phyloP scores from a whole-genome alignment of 805 yeast genomes.

The Brettanomyces naardenensis region DNA sequence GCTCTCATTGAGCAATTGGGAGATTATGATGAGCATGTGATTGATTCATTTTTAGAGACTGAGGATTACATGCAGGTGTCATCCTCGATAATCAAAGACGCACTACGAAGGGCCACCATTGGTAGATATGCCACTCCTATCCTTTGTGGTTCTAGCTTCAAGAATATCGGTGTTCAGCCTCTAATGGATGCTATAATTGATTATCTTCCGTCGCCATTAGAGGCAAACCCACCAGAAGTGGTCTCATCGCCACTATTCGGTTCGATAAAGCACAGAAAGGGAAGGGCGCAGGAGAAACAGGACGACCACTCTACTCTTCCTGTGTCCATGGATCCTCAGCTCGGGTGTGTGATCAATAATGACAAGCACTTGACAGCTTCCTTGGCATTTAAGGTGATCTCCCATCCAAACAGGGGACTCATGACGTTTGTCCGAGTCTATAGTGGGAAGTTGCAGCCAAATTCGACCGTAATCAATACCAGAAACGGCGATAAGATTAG shows the following conservation, averaged over 20 bases:
- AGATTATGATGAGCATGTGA: conserved; percentile 69
- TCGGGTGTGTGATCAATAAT: conserved; percentile 46
- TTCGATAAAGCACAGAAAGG: conserved; percentile 15
- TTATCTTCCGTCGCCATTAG: conserved; percentile 78
- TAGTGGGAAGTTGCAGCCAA: conserved; percentile 64
- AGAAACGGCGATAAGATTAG: conserved; percentile 60
- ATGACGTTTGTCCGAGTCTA: conserved; percentile 86
- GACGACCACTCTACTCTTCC: conserved; percentile 19
- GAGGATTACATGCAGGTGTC: conserved; percentile 70
- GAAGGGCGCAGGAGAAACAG: conserved; percentile 8
- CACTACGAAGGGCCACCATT: conserved; percentile 61
- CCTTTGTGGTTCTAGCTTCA: conserved; percentile 87
- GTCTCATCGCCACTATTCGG: conserved; percentile 6
- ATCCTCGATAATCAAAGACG: conserved; percentile 38
- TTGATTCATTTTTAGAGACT: conserved; percentile 68
- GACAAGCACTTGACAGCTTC: conserved; percentile 64
- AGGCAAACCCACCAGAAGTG: conserved; percentile 51
- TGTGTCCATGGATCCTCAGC: conserved; percentile 29
- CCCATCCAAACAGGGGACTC: conserved; percentile 76
- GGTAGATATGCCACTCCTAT: conserved; percentile 61
- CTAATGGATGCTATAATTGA: conserved; percentile 73
- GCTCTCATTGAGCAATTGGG: conserved; percentile 79
- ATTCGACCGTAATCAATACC: conserved; percentile 58
- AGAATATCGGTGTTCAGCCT: conserved; percentile 93
- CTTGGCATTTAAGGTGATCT: conserved; percentile 84